A percentile compares a stretch with the other conserved stretches of the same genome.
Conservation (phyloP, 1,284 basidiomycete species). For the Cryptococcus sp. region DNA sequence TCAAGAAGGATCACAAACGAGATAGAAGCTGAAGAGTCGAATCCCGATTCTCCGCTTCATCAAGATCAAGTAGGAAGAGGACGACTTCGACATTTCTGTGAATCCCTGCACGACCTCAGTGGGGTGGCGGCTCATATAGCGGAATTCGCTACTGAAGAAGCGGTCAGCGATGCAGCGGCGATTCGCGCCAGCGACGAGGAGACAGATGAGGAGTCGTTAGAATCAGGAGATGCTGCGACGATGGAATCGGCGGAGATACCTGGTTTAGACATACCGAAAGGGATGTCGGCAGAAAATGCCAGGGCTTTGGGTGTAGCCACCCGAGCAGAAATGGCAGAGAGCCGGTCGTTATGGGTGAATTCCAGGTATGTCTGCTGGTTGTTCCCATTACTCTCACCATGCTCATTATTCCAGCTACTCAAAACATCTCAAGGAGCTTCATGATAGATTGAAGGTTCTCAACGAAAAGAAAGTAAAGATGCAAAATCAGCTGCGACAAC, state of each 20-base stretch:
- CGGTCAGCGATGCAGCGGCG: conserved; percentile 12
- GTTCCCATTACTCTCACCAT: neutral
- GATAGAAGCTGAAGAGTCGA: conserved; percentile 52
- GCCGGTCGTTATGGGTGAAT: conserved; percentile 59
- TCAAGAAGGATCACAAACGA: conserved; percentile 13
- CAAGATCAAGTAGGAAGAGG: neutral
- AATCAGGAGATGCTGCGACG: conserved; percentile 15
- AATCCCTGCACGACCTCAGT: conserved; percentile 56
- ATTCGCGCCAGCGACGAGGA: conserved; percentile 19
- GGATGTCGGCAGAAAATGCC: conserved; percentile 14
- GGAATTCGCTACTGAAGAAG: conserved; percentile 53
- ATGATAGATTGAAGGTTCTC: conserved; percentile 44
- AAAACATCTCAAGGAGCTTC: conserved; percentile 54
- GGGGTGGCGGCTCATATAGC: conserved; percentile 60
- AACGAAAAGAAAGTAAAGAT: conserved; percentile 22
- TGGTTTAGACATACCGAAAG: neutral
- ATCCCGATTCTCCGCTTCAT: conserved; percentile 4
- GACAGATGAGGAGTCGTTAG: conserved; percentile 16
- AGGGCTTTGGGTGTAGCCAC: conserved; percentile 14
- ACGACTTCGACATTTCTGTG: conserved; percentile 52
- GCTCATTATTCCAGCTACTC: conserved; percentile 53
- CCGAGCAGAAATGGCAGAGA: conserved; percentile 27
- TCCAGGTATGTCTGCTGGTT: conserved; percentile 56
- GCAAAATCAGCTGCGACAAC: conserved; percentile 27
- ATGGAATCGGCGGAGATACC: neutral